These are phyloP conservation scores for Leccinum disarticulatum DNA, from an alignment of 768 basidiomycete genomes.

Conservation along the genomic window DNA sequence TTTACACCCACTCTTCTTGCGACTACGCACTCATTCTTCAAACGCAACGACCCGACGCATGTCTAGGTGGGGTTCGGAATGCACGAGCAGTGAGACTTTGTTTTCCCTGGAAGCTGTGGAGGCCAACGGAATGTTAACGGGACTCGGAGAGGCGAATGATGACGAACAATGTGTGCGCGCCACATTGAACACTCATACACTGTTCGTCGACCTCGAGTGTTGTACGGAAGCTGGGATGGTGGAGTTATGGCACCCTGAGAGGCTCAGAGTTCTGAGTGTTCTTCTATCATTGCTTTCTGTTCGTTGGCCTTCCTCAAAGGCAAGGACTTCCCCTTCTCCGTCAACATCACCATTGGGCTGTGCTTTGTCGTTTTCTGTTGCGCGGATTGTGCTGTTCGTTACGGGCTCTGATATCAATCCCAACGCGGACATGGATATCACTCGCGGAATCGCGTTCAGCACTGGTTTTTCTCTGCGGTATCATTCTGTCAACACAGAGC, in stretches of 20 bases:
- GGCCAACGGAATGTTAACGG: conserved; percentile 42
- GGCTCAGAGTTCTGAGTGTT: conserved; percentile 52
- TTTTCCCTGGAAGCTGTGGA: conserved; percentile 61
- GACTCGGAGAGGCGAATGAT: conserved; percentile 51
- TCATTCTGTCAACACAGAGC: conserved; percentile 41
- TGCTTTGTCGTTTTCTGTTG: conserved; percentile 55
- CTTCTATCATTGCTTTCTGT: conserved; percentile 43
- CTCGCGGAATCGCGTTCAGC: conserved; percentile 65
- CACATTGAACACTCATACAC: conserved; percentile 42
- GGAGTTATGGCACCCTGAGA: conserved; percentile 66
- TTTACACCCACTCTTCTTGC: conserved; percentile 53
- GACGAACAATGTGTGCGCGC: conserved; percentile 39
- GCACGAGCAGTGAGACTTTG: conserved; percentile 48
- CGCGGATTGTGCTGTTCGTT: conserved; percentile 62
- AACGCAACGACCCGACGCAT: conserved; percentile 26
- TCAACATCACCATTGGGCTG: conserved; percentile 55
- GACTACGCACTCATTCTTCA: conserved; percentile 42
- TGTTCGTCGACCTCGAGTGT: conserved; percentile 46
- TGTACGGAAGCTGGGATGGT: conserved; percentile 59
- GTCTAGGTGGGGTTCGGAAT: conserved; percentile 35
- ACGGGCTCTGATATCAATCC: conserved; percentile 85
- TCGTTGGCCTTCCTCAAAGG: conserved; percentile 12
- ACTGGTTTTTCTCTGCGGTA: conserved; percentile 56
- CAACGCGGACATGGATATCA: conserved; percentile 58
- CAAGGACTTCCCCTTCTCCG: conserved; percentile 22